A percentile compares a stretch with the other conserved stretches of the same genome.
Conservation (phyloP, 495 filamentous ascomycete species). For the Penicillium bialowiezense region DNA sequence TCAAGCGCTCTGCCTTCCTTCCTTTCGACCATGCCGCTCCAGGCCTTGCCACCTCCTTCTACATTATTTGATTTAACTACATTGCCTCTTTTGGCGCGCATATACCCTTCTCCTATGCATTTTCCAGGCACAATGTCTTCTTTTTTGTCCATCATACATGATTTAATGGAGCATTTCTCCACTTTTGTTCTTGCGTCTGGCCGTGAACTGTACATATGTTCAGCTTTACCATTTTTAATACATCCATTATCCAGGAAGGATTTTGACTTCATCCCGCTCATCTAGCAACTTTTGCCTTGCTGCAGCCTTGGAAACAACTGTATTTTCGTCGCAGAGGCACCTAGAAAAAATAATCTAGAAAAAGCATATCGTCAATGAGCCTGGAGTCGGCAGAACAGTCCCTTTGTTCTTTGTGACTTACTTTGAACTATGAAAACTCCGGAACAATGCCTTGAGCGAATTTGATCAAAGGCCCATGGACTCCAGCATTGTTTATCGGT, state of each 20-base stretch:
- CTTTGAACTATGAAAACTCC: too few species aligned
- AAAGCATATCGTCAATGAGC: too few species aligned
- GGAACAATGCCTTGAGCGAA: too few species aligned
- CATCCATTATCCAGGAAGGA: not conserved
- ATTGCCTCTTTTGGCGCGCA: conserved; percentile 5
- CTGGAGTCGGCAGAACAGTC: too few species aligned
- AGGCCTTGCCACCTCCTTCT: not conserved
- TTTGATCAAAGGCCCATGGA: too few species aligned
- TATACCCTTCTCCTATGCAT: conserved; percentile 7
- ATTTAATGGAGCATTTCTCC: not conserved
- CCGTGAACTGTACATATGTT: not conserved
- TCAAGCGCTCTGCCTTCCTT: not conserved
- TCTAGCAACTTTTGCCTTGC: too few species aligned
- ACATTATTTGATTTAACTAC: not conserved
- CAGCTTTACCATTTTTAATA: not conserved
- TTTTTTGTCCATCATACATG: not conserved
- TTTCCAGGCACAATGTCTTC: not conserved
- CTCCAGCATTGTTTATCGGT: too few species aligned
- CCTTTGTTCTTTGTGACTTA: too few species aligned
- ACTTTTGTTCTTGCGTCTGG: not conserved
- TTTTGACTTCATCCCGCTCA: too few species aligned
- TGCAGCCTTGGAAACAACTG: too few species aligned
- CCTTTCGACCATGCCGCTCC: not conserved
- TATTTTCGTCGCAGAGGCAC: too few species aligned
- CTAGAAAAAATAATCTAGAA: too few species aligned